These are phyloP conservation scores for Sungouiozyma ichnusensis DNA, from an alignment of 805 yeast species.

Conservation along the genomic window DNA sequence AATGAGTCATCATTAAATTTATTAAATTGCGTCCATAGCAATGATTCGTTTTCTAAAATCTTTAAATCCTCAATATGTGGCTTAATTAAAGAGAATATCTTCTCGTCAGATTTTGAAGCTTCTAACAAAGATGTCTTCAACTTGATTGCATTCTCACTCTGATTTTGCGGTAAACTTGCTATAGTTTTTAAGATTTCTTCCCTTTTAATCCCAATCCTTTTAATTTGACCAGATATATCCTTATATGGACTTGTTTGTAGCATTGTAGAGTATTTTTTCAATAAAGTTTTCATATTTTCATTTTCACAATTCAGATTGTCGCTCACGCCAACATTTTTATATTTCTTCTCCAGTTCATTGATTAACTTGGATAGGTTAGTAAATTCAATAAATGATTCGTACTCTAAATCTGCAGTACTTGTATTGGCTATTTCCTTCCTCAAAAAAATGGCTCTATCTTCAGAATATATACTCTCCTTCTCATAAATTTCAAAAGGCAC, in stretches of 20 bases:
- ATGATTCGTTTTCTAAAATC: conserved; percentile 36
- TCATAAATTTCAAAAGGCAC: conserved; percentile 85
- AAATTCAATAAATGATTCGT: conserved; percentile 68
- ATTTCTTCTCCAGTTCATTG: conserved; percentile 36
- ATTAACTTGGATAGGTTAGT: conserved; percentile 64
- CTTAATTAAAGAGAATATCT: conserved; percentile 39
- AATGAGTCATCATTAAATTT: conserved; percentile 9
- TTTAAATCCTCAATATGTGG: conserved; percentile 34
- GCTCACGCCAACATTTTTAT: conserved; percentile 23
- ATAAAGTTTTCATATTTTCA: conserved; percentile 24
- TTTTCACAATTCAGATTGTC: conserved; percentile 13
- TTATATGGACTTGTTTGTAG: conserved; percentile 20
- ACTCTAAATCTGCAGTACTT: conserved; percentile 71
- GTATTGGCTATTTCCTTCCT: conserved; percentile 65
- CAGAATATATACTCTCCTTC: conserved; percentile 77
- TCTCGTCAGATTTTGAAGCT: conserved; percentile 50
- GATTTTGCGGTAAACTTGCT: conserved; percentile 28
- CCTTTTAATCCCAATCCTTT: conserved; percentile 26
- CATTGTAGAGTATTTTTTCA: conserved; percentile 20
- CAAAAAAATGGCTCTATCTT: conserved; percentile 69
- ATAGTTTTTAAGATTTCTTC: conserved; percentile 28
- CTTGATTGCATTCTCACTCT: conserved; percentile 47
- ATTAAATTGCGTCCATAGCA: conserved; percentile 31
- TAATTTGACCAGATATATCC: conserved; percentile 29
- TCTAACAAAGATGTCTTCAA: conserved; percentile 51